Conservation (phyloP, 768 basidiomycete genomes). For the Lepiota venenata region DNA sequence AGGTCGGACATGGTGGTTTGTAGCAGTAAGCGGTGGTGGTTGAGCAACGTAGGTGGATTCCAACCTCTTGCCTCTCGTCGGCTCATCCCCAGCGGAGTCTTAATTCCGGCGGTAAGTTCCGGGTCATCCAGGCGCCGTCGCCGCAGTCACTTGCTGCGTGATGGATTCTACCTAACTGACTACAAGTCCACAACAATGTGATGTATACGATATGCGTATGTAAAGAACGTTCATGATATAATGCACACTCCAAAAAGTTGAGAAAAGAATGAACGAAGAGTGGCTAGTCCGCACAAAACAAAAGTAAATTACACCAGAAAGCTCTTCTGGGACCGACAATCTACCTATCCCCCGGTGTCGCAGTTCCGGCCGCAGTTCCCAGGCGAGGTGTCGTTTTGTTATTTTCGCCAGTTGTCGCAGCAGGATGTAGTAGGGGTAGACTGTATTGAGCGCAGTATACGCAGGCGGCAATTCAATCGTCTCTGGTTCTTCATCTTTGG, state of each 20-base stretch:
- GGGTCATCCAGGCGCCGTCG: background rate
- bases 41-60: background rate
- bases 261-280: background rate
- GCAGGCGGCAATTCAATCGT: constrained; percentile 84
- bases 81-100: constrained; percentile 10
- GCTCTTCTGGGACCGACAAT: too few relatives aligned
- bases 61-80: background rate
- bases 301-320: background rate
- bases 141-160: background rate
- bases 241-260: background rate
- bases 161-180: too few relatives aligned
- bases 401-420: background rate
- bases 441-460: constrained; percentile 60
- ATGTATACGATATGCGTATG: background rate
- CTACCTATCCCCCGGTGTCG: too few relatives aligned
- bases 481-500: constrained; percentile 48
- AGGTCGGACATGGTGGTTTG: constrained; percentile 61
- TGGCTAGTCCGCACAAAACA: background rate
- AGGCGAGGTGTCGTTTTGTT: background rate
- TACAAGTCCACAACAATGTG: background rate
- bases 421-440: constrained; percentile 2
- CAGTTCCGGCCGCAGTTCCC: too few relatives aligned
- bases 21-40: background rate
- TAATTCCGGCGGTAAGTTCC: background rate
- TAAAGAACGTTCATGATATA: background rate